Percentiles rank a stretch among this genome's conserved stretches.
These are phyloP conservation scores for Euphrasia confusa DNA, from an alignment of 257 asterid genomes.

Conservation along the genomic window DNA sequence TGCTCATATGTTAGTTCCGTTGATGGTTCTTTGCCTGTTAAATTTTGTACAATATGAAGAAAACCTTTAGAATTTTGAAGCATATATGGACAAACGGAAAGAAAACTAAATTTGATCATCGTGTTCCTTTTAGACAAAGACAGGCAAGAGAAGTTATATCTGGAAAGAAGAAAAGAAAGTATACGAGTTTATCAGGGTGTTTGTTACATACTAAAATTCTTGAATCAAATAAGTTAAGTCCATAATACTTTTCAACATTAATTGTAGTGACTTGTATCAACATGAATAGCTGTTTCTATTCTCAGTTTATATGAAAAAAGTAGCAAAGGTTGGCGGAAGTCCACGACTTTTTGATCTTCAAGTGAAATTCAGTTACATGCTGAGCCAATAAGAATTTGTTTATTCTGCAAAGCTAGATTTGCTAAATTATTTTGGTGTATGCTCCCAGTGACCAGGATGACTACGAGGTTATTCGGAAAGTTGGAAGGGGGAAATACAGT, in stretches of 20 bases:
- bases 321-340: constrained; percentile 12
- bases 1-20: not conserved
- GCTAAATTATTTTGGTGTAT: constrained; percentile 20
- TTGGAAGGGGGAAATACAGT: constrained; percentile 95
- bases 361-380: not conserved
- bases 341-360: constrained; percentile 3
- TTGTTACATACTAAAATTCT: not conserved
- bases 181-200: not conserved
- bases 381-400: constrained; percentile 1
- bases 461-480: constrained; percentile 90
- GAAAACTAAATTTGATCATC: not conserved
- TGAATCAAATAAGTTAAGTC: constrained; percentile 1
- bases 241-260: not conserved
- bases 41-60: constrained; percentile 5
- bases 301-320: not conserved
- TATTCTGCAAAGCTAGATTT: constrained; percentile 11
- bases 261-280: not conserved
- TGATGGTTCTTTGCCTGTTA: constrained; percentile 1
- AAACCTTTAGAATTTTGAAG: not conserved
- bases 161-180: not conserved
- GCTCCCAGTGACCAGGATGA: constrained; percentile 79
- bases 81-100: not conserved
- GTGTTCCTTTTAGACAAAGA: constrained; percentile 15
- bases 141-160: not conserved
- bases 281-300: not conserved